Conservation (phyloP, 148 eudicot genomes). For the Selenicereus undatus region DNA sequence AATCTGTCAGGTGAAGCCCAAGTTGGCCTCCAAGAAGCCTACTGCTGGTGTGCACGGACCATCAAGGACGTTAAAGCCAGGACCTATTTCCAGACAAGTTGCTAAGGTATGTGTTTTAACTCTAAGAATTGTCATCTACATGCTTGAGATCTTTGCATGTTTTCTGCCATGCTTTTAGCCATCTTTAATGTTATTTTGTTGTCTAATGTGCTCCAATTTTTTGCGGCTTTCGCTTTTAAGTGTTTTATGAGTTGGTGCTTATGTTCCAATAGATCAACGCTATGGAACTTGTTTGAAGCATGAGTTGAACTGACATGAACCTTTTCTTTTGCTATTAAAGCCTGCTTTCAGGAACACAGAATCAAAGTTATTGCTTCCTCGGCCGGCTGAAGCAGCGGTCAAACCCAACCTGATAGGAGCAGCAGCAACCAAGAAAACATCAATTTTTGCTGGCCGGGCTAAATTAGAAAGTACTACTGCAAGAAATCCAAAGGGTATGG, state of each 20-base stretch:
- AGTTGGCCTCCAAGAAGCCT: constrained; percentile 41
- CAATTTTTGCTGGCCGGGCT: constrained; percentile 39
- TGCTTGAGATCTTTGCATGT: background rate
- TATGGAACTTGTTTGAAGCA: background rate
- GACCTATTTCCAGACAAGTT: constrained; percentile 37
- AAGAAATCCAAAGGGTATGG: constrained; percentile 36
- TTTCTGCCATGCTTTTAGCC: background rate
- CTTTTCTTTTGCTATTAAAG: constrained; percentile 25
- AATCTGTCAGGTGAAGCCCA: constrained; percentile 43
- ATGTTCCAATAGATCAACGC: background rate
- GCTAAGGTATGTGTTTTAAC: constrained; percentile 39
- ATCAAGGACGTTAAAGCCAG: constrained; percentile 37
- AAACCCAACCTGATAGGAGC: constrained; percentile 31
- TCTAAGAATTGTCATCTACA: background rate
- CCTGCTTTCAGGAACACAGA: constrained; percentile 41
- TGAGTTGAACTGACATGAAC: constrained; percentile 14
- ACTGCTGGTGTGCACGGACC: constrained; percentile 33
- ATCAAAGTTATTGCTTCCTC: constrained; percentile 33
- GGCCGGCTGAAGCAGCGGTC: constrained; percentile 37
- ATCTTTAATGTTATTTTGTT: constrained; percentile 3
- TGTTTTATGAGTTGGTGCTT: background rate
- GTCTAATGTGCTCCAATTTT: background rate
- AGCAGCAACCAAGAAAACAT: constrained; percentile 45
- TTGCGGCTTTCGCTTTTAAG: background rate
- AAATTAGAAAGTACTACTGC: constrained; percentile 42